Base-by-base conservation (phyloP, 2,329 filamentous ascomycete species). In the Sporothrix luriei region DNA sequence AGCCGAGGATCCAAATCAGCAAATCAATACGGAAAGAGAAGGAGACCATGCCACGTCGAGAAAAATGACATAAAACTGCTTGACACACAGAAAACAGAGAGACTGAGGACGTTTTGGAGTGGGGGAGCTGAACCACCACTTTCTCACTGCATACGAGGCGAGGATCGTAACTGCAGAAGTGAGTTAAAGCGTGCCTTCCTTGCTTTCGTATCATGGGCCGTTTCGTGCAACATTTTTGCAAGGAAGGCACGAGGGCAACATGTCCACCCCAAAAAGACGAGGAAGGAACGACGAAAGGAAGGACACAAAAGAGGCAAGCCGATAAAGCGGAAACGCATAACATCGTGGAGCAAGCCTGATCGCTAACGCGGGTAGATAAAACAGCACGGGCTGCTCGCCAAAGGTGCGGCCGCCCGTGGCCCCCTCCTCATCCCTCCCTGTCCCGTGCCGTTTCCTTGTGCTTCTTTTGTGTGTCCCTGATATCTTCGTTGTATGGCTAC, bases 311-410 rank as follows among this genome's bases (percentile, higher is more conserved):
- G 14, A 7, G 57, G 57, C 38, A 46, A 24, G 57, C 38, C 38
- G 57, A 61, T 13, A 48, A 57, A 46, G 29, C 24, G 61, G 14
- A 49, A 33, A 49, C 43, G 40, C 61, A 64, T 26, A 62, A 49
- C 26, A 62, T 46, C 57, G 38, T 62, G 57, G 51, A 54, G 64
- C 33, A 43, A 19, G 66, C 66, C 21, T 68, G 66, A 68, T 68
- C 66, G 66, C 59, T 54, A 24, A 57, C 43, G n/a, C 66, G 66
- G 66, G 54, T 38, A 68, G 66, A 59, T 57, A 57, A 59, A 68
- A 59, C 66, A 59, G 43, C 33, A 33, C 38, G 43, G 51, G 51
- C 29, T 40, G 33, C 49, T 67, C 52, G 52, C 43, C 54, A 38
- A 38, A 61, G 40, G 13, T 65, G 62, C 57, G 57, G 38, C 38